Percentiles rank a stretch among this genome's conserved stretches.
Conservation (phyloP, 495 filamentous ascomycete genomes). For the Penicillium cosmopolitanum region DNA sequence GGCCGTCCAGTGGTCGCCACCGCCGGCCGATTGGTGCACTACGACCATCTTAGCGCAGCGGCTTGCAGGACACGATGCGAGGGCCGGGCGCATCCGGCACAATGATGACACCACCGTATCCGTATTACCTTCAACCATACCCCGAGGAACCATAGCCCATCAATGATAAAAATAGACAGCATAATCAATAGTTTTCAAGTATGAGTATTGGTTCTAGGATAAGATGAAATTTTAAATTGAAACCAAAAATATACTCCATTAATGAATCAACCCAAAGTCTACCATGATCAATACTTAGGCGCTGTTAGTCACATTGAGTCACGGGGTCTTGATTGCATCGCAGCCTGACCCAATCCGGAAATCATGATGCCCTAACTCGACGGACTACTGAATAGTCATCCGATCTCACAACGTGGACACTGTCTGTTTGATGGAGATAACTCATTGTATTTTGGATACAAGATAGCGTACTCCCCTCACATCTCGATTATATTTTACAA, state of each 20-base stretch:
- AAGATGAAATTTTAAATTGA: too few relatives aligned
- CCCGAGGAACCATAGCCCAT: not conserved
- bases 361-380: slow-evolving; percentile 18
- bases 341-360: slow-evolving; percentile 17
- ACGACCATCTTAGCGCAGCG: not conserved
- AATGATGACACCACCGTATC: slow-evolving; percentile 16
- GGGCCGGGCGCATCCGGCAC: slow-evolving; percentile 2
- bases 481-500: too few relatives aligned
- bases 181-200: too few relatives aligned
- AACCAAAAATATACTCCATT: too few relatives aligned
- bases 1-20: slow-evolving; percentile 1
- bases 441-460: too few relatives aligned
- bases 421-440: too few relatives aligned
- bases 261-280: too few relatives aligned
- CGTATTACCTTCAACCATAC: not conserved
- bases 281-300: too few relatives aligned
- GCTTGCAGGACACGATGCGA: not conserved
- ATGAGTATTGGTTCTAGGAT: too few relatives aligned
- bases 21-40: not conserved
- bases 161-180: not conserved
- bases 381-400: too few relatives aligned
- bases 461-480: too few relatives aligned
- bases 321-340: not conserved
- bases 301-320: not conserved
- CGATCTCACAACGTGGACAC: too few relatives aligned